Conservation (phyloP, 1,284 basidiomycete species). For the Takashimella koratensis region DNA sequence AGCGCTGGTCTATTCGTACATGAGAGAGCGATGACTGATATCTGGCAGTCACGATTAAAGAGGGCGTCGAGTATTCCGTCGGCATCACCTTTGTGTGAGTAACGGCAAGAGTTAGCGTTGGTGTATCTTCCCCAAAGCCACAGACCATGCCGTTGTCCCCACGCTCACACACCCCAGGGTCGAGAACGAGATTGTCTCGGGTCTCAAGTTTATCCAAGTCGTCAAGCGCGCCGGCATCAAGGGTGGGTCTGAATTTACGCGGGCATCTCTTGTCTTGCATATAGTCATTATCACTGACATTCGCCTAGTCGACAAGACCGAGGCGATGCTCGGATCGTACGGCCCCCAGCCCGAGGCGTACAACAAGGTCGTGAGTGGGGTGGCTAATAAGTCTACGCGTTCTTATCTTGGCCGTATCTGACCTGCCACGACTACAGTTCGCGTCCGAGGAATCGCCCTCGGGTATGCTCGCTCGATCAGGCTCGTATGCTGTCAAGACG, state of each 20-base stretch:
- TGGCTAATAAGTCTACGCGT: too few relatives aligned
- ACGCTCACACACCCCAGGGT: too few relatives aligned
- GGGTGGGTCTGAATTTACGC: constrained; percentile 24
- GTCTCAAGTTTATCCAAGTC: constrained; percentile 55
- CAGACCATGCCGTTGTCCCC: too few relatives aligned
- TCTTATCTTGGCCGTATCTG: not conserved
- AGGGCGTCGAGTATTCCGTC: constrained; percentile 57
- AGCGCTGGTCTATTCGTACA: too few relatives aligned
- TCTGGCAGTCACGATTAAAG: constrained; percentile 50
- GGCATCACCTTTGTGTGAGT: constrained; percentile 51
- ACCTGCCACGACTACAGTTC: constrained; percentile 31
- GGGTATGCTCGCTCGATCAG: constrained; percentile 56
- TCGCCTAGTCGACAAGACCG: constrained; percentile 38
- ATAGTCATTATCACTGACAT: constrained; percentile 3
- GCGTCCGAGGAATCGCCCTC: constrained; percentile 51
- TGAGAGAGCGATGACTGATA: not conserved
- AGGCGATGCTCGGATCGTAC: constrained; percentile 55
- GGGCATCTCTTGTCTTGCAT: not conserved
- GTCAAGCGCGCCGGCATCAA: constrained; percentile 51
- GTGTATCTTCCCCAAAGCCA: too few relatives aligned
- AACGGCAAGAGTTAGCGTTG: too few relatives aligned
- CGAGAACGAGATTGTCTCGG: constrained; percentile 54
- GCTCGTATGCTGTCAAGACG: constrained; percentile 53
- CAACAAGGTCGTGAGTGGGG: constrained; percentile 48
- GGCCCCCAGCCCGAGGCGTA: constrained; percentile 49